Percentiles rank a stretch among this genome's conserved stretches.
These are phyloP conservation scores for Rhizoclosmatium sp. DNA, from an alignment of 192 early-diverging fungal genomes.

Conservation along the genomic window DNA sequence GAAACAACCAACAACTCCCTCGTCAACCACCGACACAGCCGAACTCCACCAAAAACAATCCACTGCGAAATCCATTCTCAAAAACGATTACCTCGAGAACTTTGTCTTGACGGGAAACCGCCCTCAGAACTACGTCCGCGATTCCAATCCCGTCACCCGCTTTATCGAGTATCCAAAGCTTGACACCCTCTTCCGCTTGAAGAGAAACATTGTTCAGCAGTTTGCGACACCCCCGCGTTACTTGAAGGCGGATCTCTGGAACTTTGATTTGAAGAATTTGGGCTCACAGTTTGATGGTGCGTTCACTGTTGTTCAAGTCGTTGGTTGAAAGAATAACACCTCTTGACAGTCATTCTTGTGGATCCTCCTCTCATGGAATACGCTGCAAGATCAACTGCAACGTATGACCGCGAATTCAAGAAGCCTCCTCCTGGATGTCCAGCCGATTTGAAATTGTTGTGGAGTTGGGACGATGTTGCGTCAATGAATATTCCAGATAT, in stretches of 20 bases:
- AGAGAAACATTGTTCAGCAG: conserved; percentile 47
- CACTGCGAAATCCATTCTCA: conserved; percentile 15
- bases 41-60: neutral
- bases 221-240: conserved; percentile 57
- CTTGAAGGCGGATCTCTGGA: conserved; percentile 57
- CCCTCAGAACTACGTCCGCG: conserved; percentile 70
- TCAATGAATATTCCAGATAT: conserved; percentile 61
- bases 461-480: conserved; percentile 63
- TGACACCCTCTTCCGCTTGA: conserved; percentile 53
- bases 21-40: no score
- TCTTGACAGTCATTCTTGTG: conserved; percentile 59
- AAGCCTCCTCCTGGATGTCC: conserved; percentile 3
- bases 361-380: conserved; percentile 68
- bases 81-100: conserved; percentile 69
- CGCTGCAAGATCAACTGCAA: conserved; percentile 8
- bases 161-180: conserved; percentile 72
- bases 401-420: neutral
- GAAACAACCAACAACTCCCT: no score
- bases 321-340: neutral
- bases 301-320: neutral
- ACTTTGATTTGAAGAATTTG: conserved; percentile 55
- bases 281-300: conserved; percentile 58
- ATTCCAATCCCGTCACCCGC: conserved; percentile 50
- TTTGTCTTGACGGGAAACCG: conserved; percentile 58
- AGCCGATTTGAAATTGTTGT: conserved; percentile 33